Evolutionary conservation across 179 eudicot species (phyloP), one percentile per base, ranked within the genome.

Genomic region (Actinidia chinensis): DNA sequence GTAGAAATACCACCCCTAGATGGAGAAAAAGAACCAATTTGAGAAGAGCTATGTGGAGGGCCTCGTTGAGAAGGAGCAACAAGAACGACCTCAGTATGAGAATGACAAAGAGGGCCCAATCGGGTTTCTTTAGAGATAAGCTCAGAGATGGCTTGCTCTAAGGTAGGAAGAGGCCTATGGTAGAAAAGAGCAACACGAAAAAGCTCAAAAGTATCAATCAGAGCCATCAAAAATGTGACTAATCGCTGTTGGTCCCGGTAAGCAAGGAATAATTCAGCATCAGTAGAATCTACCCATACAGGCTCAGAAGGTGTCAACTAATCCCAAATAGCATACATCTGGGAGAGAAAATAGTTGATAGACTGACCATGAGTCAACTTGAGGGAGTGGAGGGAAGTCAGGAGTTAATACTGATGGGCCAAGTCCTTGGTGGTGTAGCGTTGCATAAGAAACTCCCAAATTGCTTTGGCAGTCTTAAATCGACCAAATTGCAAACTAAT

Each of bases 101-200:
- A 6, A 18, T 15, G 14, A 1, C 3, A 8, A 13, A n/a, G 10
- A n/a, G 73, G 18, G 13, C 15, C 73, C 10, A 68, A 14, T 3
- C 52, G 15, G 20, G 54, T 68, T 68, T 46, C 73, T 13, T 68
- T 52, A 12, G 54, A 68, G 10, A 68, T 5, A 68, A 68, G 73
- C 54, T 68, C 17, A n/a, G 15, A 68, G 17, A 67, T 46, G 1
- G 52, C 73, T 8, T 20, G 73, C 11, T 68, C 52, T 14, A 68
- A 15, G 15, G 51, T 68, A 1, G 54, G 52, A 8, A 44, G 8
- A 20, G 73, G 17, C 6, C 15, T 20, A 15, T 14, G 28, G 20
- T 68, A 33, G 1, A 68, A 17, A 17, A 68, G 73, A 20, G 33
- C 44, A 4, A 15, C 33, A 15, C 33, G 33, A 68, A 68, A 33